These are phyloP conservation scores for Thielaviopsis populi DNA, from an alignment of 2,329 filamentous ascomycete genomes.

Conservation along the genomic window DNA sequence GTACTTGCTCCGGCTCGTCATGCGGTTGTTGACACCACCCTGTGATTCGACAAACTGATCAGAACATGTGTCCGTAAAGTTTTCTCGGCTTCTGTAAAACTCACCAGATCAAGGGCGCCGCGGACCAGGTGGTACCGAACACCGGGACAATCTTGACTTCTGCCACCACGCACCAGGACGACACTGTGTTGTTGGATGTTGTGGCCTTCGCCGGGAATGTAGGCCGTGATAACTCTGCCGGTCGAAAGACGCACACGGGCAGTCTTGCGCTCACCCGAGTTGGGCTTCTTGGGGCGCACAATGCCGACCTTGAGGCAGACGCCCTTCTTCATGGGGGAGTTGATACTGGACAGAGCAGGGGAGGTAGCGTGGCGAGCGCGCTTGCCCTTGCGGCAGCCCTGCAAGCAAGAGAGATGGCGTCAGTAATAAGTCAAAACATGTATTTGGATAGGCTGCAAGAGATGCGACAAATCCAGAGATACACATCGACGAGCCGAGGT, in stretches of 20 bases:
- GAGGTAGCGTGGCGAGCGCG: conserved; percentile 74
- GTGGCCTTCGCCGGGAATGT: conserved; percentile 94
- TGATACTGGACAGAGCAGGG: conserved; percentile 56
- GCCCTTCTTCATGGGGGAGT: conserved; percentile 76
- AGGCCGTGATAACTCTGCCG: conserved; percentile 76
- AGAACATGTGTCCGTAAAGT: background rate
- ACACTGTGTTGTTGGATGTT: conserved; percentile 99
- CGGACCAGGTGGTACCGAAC: conserved; percentile 90
- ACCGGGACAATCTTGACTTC: conserved; percentile 94
- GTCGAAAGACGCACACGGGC: conserved; percentile 79
- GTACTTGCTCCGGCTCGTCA: conserved; percentile 84
- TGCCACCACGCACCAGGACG: conserved; percentile 82
- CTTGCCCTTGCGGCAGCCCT: conserved; percentile 66
- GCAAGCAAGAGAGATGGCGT: conserved; percentile 18
- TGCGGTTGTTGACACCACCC: conserved; percentile 79
- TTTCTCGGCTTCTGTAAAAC: conserved; percentile 25
- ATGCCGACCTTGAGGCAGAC: conserved; percentile 91
- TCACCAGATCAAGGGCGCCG: conserved; percentile 82
- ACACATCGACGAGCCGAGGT: background rate
- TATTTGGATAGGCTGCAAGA: background rate
- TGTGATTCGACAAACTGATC: conserved; percentile 25
- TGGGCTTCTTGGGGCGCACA: conserved; percentile 95
- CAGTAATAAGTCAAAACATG: background rate
- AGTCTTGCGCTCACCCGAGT: conserved; percentile 92
- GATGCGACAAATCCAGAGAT: background rate